Evolutionary conservation across 1,284 basidiomycete species (phyloP), one percentile per base, ranked within the genome.

Genomic region (Malassezia furfur): DNA sequence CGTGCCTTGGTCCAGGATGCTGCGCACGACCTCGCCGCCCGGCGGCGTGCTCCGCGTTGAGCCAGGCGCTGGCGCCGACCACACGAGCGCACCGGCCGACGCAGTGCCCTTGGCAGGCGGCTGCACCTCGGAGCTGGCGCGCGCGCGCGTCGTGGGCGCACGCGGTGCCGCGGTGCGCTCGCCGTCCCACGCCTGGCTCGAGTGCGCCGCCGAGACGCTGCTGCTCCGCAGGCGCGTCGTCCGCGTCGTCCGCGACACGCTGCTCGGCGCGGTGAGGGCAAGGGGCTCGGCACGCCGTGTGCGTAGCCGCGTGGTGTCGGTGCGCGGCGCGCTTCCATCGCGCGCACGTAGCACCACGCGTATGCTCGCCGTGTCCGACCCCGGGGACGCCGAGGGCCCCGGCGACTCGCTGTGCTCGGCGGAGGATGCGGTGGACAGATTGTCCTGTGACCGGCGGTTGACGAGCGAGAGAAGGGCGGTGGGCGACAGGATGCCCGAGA

Each of bases 41-140:
- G 36, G n/a, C 36, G 36, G 40, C 32, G 50, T 28, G 25, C 25
- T 3, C 25, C 25, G 25, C 25, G 25, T 7, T 7, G 25, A 28
- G 25, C 25, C 25, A 28, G 25, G 25, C 25, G 7, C 25, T 3
- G 25, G 25, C 25, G 25, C 25, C 3, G 25, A 28, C 25, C 25
- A 28, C 25, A 28, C 25, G 25, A 28, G 25, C 25, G 25, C 25
- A 3, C 25, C 25, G 4, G 25, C 3, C 4, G 25, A 28, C 7
- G 25, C 25, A 7, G 25, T 28, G 25, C 25, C 7, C 25, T 7
- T 7, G 25, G 7, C 15, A 34, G 22, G 19, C n/a, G 44, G 32
- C 30, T 41, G 38, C 31, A 35, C 45, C 19, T 57, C 55, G 14
- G 55, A 57, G 37, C 44, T 46, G 15, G 55, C 55, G 11, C 55